These are phyloP conservation scores for Podochytrium sp. DNA, from an alignment of 192 early-diverging fungal species.

Conservation along the genomic window DNA sequence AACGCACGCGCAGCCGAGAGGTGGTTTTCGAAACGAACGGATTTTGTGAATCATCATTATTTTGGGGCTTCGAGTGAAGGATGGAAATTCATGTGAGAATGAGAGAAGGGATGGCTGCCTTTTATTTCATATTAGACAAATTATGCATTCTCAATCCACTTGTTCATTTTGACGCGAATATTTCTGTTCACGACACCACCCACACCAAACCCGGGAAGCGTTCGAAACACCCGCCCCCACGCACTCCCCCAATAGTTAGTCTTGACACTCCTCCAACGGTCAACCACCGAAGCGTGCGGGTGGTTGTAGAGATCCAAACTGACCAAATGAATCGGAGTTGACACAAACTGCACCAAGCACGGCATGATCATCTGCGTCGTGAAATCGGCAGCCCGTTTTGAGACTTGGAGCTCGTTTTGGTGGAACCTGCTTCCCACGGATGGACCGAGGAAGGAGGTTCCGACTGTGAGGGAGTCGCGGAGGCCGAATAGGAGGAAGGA, in stretches of 20 bases:
- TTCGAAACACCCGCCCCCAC: slow-evolving; percentile 35
- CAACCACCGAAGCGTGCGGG: background rate
- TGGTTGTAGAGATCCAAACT: slow-evolving; percentile 56
- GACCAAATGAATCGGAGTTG: slow-evolving; percentile 48
- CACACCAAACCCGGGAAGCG: slow-evolving; percentile 47
- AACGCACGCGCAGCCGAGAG: background rate
- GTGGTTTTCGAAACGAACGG: background rate
- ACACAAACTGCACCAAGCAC: slow-evolving; percentile 46
- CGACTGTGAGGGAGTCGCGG: slow-evolving; percentile 45
- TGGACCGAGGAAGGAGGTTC: slow-evolving; percentile 48
- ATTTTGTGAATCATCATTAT: background rate
- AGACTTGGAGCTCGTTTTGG: background rate
- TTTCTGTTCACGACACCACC: slow-evolving; percentile 44
- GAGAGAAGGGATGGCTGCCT: too few relatives aligned
- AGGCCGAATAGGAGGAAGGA: slow-evolving; percentile 41
- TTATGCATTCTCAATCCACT: background rate
- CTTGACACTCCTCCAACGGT: slow-evolving; percentile 2
- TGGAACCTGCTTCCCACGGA: slow-evolving; percentile 12
- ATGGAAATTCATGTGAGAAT: background rate
- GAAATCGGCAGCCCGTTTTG: slow-evolving; percentile 19
- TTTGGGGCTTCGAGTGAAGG: background rate
- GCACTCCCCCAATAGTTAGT: slow-evolving; percentile 37
- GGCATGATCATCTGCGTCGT: slow-evolving; percentile 44
- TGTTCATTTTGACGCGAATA: background rate
- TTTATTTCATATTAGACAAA: too few relatives aligned